These are phyloP conservation scores for Phellinidium pouzarii DNA, from an alignment of 1,284 basidiomycete species.

Conservation along the genomic window DNA sequence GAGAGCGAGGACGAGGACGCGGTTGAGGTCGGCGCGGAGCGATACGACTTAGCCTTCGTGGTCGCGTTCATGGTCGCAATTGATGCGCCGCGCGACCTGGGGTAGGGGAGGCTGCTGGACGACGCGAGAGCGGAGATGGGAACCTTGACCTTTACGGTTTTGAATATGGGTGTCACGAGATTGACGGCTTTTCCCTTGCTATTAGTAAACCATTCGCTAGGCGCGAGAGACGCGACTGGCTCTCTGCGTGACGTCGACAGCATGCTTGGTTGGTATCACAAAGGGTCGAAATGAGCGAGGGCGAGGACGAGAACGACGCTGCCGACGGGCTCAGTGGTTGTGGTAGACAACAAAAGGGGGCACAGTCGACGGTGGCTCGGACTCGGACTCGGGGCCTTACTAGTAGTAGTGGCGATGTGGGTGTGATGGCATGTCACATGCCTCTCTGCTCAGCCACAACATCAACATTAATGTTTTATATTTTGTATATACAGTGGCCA, in stretches of 20 bases:
- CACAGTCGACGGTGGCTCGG: neutral
- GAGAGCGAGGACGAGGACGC: conserved; percentile 5
- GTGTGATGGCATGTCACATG: too few relatives aligned
- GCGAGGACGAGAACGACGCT: neutral
- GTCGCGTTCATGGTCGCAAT: too few relatives aligned
- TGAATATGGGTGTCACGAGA: neutral
- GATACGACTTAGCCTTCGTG: neutral
- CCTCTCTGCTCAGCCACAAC: too few relatives aligned
- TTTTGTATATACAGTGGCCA: too few relatives aligned
- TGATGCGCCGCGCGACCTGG: neutral
- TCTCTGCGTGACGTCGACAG: neutral
- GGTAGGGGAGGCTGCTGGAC: neutral
- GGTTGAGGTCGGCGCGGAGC: neutral
- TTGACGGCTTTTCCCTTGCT: neutral
- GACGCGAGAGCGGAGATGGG: neutral
- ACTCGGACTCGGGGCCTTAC: too few relatives aligned
- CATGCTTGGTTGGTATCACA: neutral
- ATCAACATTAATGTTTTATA: too few relatives aligned
- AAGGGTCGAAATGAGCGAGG: neutral
- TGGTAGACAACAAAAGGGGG: neutral
- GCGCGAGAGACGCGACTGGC: neutral
- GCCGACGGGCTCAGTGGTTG: neutral
- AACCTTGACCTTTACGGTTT: neutral
- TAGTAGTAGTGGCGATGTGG: too few relatives aligned
- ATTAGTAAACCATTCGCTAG: neutral